Evolutionary conservation across 495 filamentous ascomycete species (phyloP).

Genomic region (Chaetomium cochliodes): DNA sequence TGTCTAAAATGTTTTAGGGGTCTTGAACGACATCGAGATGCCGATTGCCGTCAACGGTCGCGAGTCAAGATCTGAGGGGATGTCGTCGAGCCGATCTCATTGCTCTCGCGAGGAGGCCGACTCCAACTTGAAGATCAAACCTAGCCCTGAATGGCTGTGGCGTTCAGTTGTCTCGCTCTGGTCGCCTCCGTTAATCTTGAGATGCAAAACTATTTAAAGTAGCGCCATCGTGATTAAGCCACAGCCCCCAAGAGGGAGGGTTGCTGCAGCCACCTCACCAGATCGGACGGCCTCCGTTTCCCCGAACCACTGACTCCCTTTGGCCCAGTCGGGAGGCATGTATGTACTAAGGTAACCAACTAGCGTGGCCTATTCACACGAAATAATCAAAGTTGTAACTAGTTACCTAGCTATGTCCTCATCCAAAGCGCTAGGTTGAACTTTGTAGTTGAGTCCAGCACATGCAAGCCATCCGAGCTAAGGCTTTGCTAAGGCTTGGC

Average conservation of each 20-base stretch:
- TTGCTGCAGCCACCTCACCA: background rate
- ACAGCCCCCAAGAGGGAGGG: background rate
- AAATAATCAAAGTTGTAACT: too few species aligned
- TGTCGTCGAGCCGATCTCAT: too few species aligned
- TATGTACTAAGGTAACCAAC: too few species aligned
- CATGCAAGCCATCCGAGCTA: background rate
- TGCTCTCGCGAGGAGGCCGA: background rate
- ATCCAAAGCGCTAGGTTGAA: too few species aligned
- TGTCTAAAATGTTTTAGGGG: background rate
- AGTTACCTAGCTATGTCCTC: too few species aligned
- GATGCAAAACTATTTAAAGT: background rate
- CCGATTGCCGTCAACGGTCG: slow-evolving; percentile 1
- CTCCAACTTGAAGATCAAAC: background rate
- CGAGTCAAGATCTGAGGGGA: background rate
- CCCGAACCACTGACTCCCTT: too few species aligned
- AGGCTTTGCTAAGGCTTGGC: background rate
- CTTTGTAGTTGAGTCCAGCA: background rate
- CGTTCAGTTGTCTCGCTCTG: background rate
- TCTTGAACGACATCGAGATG: background rate
- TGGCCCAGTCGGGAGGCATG: too few species aligned
- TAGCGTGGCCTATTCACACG: too few species aligned
- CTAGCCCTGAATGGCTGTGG: background rate
- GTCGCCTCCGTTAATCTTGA: background rate
- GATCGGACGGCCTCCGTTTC: background rate
- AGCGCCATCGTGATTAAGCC: background rate